These are phyloP conservation scores for Saccharomyces hybrid DNA, from an alignment of 1,139 yeast species.

Conservation along the genomic window DNA sequence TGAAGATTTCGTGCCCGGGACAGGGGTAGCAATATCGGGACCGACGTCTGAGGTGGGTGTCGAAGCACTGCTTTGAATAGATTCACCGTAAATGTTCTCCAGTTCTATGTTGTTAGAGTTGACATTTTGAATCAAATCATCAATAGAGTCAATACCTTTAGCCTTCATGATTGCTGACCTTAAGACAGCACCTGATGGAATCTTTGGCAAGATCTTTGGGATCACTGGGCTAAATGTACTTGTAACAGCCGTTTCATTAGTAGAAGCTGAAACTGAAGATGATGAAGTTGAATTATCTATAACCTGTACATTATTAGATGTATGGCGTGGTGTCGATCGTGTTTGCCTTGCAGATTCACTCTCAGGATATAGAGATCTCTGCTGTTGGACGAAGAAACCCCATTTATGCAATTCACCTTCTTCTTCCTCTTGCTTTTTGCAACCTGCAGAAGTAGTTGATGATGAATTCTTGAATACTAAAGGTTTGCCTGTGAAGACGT, in stretches of 20 bases:
- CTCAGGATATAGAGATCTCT: constrained; percentile 38
- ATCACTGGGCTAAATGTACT: constrained; percentile 6
- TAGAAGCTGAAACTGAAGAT: constrained; percentile 10
- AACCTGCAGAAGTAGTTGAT: constrained; percentile 58
- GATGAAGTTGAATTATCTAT: constrained; percentile 8
- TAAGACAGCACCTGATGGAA: constrained; percentile 68
- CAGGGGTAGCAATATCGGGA: not conserved
- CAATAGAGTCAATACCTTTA: constrained; percentile 64
- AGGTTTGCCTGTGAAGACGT: constrained; percentile 62
- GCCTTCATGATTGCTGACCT: constrained; percentile 69
- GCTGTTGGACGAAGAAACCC: constrained; percentile 65
- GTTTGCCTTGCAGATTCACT: constrained; percentile 8
- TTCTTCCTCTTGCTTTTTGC: constrained; percentile 73
- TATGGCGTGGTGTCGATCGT: not conserved
- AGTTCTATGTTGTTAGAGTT: constrained; percentile 46
- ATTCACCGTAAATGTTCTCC: constrained; percentile 45
- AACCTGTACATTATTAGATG: not conserved
- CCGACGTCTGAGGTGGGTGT: constrained; percentile 8
- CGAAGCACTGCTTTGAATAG: constrained; percentile 7
- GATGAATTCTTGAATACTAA: constrained; percentile 49
- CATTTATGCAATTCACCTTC: constrained; percentile 85
- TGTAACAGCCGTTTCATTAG: constrained; percentile 9
- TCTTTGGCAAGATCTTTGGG: constrained; percentile 23
- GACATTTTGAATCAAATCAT: constrained; percentile 60
- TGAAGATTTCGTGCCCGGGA: not conserved